phyloP scores from a whole-genome alignment of 2,329 filamentous ascomycete genomes.

The Penicillium sp. region DNA sequence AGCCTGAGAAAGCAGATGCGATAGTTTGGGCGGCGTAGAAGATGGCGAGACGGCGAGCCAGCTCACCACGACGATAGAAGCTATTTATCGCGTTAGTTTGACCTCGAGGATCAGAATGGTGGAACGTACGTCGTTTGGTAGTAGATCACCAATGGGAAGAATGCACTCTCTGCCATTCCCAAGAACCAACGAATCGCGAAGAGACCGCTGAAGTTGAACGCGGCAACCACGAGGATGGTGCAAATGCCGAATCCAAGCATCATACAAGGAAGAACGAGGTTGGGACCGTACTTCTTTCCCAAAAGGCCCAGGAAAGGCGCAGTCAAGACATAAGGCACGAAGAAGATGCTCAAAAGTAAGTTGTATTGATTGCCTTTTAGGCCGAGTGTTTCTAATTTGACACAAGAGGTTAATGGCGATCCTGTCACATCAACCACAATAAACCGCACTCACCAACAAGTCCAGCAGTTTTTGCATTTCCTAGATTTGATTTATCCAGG shows the following conservation, averaged over 20 bases:
- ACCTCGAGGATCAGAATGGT: background rate
- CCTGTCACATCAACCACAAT: background rate
- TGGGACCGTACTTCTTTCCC: slow-evolving; percentile 30
- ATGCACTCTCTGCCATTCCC: slow-evolving; percentile 31
- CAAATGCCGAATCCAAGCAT: slow-evolving; percentile 29
- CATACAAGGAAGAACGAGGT: slow-evolving; percentile 28
- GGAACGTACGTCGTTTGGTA: slow-evolving; percentile 27
- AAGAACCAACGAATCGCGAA: slow-evolving; percentile 30
- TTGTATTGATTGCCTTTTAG: slow-evolving; percentile 30
- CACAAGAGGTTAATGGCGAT: background rate
- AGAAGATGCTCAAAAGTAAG: slow-evolving; percentile 30
- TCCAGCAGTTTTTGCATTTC: slow-evolving; percentile 30
- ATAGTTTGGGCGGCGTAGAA: slow-evolving; percentile 33
- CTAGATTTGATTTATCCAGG: slow-evolving; percentile 45
- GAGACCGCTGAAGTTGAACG: slow-evolving; percentile 27
- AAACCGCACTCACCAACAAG: slow-evolving; percentile 17
- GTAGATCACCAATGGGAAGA: slow-evolving; percentile 32
- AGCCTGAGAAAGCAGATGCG: slow-evolving; percentile 32
- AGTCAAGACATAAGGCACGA: slow-evolving; percentile 30
- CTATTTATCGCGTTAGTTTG: background rate
- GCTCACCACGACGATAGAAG: slow-evolving; percentile 32
- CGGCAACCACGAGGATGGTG: slow-evolving; percentile 24
- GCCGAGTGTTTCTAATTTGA: slow-evolving; percentile 21
- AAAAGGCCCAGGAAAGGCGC: slow-evolving; percentile 29
- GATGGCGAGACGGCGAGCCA: slow-evolving; percentile 30